phyloP scores from a whole-genome alignment of 225 moss, liverwort and hornwort species.

The Physcomitrellopsis africana region DNA sequence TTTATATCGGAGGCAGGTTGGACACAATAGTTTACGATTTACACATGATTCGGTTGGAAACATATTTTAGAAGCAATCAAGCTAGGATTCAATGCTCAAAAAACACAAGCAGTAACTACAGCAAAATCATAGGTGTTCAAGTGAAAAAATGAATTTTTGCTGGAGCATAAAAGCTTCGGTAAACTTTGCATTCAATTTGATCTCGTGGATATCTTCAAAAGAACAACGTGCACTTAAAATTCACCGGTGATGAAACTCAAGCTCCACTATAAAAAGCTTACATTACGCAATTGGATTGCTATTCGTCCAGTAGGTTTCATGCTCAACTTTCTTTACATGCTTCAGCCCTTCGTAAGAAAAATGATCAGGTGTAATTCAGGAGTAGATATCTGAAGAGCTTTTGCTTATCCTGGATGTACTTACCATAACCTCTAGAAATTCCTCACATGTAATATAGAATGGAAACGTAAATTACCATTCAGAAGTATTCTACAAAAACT shows the following conservation, averaged over 20 bases:
- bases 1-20: too few species aligned
- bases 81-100: too few species aligned
- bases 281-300: neutral
- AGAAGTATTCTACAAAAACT: conserved; percentile 19
- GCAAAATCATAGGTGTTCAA: too few species aligned
- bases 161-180: neutral
- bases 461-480: neutral
- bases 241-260: neutral
- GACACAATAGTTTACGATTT: too few species aligned
- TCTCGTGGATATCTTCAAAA: neutral
- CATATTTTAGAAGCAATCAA: too few species aligned
- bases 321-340: neutral
- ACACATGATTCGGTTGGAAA: too few species aligned
- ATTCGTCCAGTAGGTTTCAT: conserved; percentile 7
- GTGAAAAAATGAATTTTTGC: neutral
- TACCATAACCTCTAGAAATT: conserved; percentile 6
- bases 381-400: neutral
- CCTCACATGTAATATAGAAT: conserved; percentile 35
- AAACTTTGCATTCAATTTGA: neutral
- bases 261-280: conserved; percentile 4
- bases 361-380: conserved; percentile 4
- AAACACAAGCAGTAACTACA: too few species aligned
- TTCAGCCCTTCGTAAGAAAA: conserved; percentile 2
- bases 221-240: neutral
- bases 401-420: neutral